Evolutionary conservation across 129 eudicot genomes (phyloP), one percentile per base, ranked within the genome.

Genomic region (Tanacetum coccineum): DNA sequence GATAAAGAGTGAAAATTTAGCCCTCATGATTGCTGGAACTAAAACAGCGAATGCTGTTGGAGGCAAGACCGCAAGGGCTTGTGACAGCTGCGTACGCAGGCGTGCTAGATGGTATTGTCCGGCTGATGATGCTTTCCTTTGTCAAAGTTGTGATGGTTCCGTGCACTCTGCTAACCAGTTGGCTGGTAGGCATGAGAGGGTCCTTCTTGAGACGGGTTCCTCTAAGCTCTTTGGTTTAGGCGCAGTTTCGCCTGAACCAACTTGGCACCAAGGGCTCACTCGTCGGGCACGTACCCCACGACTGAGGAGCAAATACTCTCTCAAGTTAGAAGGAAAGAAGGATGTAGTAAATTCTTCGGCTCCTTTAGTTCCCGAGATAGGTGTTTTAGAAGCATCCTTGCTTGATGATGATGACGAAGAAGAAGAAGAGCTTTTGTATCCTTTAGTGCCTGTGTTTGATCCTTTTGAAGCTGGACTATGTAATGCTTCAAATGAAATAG

Each of bases 101-200:
- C 74, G 96, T 20, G 98, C 98, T 3, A 81, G 95, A 13, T 92
- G 95, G 96, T 92, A 81, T 62, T 92, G 98, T 53, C 71, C 87
- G 0, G 88, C 98, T 13, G 96, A 92, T 17, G 98, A 92, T 17
- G 98, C 96, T 54, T 92, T 92, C 55, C 88, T 92, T 20, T 92
- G 98, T 52, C 95, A 85, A 70, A 50, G 81, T 1, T 92, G 96
- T 62, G 98, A 92, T 63, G 74, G 61, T 4, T 70, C 84, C 7
- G 91, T 92, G 21, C 98, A 92, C 67, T 83, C 87, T 9, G 96
- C 96, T 13, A 92, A 92, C 78, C 94, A 81, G 78, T 62, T 91
- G 72, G 98, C 98, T 3, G 68, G 95, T 21, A 71, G 91, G 8
- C 98, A 92, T 28, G 85, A 92, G 57, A 63, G 98, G 51, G 87